Evolutionary conservation across 805 yeast genomes (phyloP).

Genomic region (Alloascoidea africana): DNA sequence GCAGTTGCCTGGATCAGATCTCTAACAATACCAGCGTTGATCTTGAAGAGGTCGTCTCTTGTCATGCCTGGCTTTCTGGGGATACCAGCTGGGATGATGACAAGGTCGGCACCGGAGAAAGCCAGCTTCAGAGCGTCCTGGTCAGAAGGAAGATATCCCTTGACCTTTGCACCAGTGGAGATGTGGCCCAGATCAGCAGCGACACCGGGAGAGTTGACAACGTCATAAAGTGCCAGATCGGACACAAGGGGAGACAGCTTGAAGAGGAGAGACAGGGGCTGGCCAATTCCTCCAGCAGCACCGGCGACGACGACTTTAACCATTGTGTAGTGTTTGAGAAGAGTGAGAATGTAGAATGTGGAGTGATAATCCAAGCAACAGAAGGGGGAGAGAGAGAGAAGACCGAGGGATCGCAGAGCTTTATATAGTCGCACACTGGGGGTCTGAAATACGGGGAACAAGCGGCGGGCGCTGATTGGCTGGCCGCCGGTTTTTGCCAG

Average conservation of each 20-base stretch:
- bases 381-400: slow-evolving; percentile 1
- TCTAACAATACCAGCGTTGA: slow-evolving; percentile 90
- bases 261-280: slow-evolving; percentile 68
- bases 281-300: slow-evolving; percentile 97
- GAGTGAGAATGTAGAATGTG: too few species aligned
- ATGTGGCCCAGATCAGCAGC: slow-evolving; percentile 93
- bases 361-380: not conserved
- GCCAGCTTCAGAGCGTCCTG: slow-evolving; percentile 55
- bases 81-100: slow-evolving; percentile 93
- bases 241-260: slow-evolving; percentile 84
- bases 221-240: slow-evolving; percentile 73
- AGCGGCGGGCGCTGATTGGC: not conserved
- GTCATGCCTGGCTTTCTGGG: slow-evolving; percentile 99
- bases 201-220: slow-evolving; percentile 90
- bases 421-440: not conserved
- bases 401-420: not conserved
- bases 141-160: slow-evolving; percentile 76
- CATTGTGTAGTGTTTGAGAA: too few species aligned
- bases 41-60: slow-evolving; percentile 91
- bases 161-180: slow-evolving; percentile 81
- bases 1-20: slow-evolving; percentile 83
- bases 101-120: slow-evolving; percentile 54
- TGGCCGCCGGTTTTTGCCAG: not conserved
- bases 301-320: slow-evolving; percentile 73
- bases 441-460: not conserved